Evolutionary conservation across 2,329 filamentous ascomycete species (phyloP), one percentile per base, ranked within the genome.

Genomic region (Mollisia scopiformis): DNA sequence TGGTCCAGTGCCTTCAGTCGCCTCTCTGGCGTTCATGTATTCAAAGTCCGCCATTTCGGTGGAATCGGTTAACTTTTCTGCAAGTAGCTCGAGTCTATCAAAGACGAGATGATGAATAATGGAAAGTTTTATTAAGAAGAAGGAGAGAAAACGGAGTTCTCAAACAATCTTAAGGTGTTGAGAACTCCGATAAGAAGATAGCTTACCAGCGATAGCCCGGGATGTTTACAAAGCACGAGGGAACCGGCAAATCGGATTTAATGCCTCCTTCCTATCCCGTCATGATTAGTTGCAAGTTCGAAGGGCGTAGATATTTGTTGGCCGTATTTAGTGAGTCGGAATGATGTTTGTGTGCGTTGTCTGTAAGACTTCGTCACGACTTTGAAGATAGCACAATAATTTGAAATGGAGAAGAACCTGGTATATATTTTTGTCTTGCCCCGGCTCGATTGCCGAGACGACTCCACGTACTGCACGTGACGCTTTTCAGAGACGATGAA

Each of bases 11-110:
- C 43, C 25, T 25, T 57, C 49, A 7, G 25, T 58, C 10, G 62
- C 63, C 39, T 64, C 59, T 7, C 25, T 53, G 30, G 50, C 47
- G 28, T 62, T 64, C 25, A 71, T 39, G 57, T 69, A 67, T 61
- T 71, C 66, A 41, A 71, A 71, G 23, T 69, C 69, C 13, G 69
- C 63, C 70, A 71, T 71, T 1, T 58, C n/a, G 23, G 19, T 11
- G 14, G 14, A 35, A 27, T 33, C 6, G 10, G 13, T 47, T 10
- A 8, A 10, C 11, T 8, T 23, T 43, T 21, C 39, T 37, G 13
- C 39, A 43, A 43, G 11, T 21, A 21, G 11, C 10, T 11, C 23
- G 28, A 16, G 11, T 27, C 25, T 27, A 47, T 2, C 3, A 47
- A 27, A 28, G 25, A 5, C 2, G 28, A 11, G 21, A 25, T 19